These are phyloP conservation scores for Tricholoma sp. DNA, from an alignment of 768 basidiomycete genomes.

Conservation along the genomic window DNA sequence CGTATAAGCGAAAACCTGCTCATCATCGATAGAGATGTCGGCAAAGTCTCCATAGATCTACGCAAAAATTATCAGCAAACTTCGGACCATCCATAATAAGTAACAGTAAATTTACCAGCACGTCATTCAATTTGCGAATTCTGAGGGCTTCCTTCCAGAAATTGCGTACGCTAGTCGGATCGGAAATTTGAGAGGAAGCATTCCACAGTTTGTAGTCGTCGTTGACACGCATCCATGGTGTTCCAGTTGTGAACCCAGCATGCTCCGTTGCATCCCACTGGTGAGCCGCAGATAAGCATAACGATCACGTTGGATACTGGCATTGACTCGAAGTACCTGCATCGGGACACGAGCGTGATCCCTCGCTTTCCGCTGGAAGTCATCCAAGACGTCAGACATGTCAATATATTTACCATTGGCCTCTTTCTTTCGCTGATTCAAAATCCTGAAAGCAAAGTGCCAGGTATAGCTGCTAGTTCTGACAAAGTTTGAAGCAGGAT, in stretches of 20 bases:
- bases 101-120: conserved; percentile 36
- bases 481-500: neutral
- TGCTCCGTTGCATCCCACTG: conserved; percentile 55
- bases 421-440: conserved; percentile 30
- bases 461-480: neutral
- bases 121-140: conserved; percentile 47
- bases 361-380: conserved; percentile 57
- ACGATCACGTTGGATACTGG: neutral
- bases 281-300: neutral
- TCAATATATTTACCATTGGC: conserved; percentile 39
- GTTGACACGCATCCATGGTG: conserved; percentile 74
- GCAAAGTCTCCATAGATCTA: conserved; percentile 62
- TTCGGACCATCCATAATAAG: neutral
- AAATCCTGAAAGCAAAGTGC: conserved; percentile 24
- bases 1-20: conserved; percentile 51
- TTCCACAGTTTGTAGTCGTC: conserved; percentile 64
- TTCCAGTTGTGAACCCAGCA: conserved; percentile 61
- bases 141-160: conserved; percentile 59
- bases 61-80: neutral
- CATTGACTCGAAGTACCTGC: conserved; percentile 37
- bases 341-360: conserved; percentile 71
- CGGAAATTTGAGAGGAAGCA: conserved; percentile 38
- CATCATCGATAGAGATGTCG: conserved; percentile 39
- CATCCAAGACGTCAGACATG: conserved; percentile 56
- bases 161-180: conserved; percentile 46